Percentiles rank a stretch among this genome's conserved stretches.
These are phyloP conservation scores for Pseudopyricularia cyperi DNA, from an alignment of 2,329 filamentous ascomycete genomes.

Conservation along the genomic window DNA sequence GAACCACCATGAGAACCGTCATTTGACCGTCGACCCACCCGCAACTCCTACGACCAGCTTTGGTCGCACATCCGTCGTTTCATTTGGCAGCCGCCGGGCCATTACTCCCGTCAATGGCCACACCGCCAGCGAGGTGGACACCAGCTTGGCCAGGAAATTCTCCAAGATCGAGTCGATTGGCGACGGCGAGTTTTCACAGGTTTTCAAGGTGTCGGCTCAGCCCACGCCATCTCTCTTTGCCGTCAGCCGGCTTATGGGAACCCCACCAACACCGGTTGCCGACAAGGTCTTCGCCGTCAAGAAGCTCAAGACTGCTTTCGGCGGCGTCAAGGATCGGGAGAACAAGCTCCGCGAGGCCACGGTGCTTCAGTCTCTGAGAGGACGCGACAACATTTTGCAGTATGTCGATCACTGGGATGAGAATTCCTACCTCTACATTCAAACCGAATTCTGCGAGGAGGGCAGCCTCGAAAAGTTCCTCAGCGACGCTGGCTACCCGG, in stretches of 20 bases:
- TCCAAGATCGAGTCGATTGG: conserved; percentile 69
- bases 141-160: conserved; percentile 61
- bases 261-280: conserved; percentile 39
- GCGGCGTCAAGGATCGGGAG: conserved; percentile 67
- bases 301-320: conserved; percentile 72
- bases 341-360: conserved; percentile 74
- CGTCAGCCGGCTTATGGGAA: conserved; percentile 14
- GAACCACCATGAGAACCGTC: conserved; percentile 28
- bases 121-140: conserved; percentile 62
- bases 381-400: conserved; percentile 74
- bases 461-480: conserved; percentile 83
- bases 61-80: conserved; percentile 37
- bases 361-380: conserved; percentile 61
- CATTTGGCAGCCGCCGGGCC: conserved; percentile 41
- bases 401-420: conserved; percentile 83
- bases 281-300: conserved; percentile 79
- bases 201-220: conserved; percentile 58
- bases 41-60: conserved; percentile 61
- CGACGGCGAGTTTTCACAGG: conserved; percentile 84
- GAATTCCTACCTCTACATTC: conserved; percentile 79
- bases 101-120: conserved; percentile 59
- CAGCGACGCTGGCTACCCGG: conserved; percentile 66
- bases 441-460: conserved; percentile 94
- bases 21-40: conserved; percentile 37
- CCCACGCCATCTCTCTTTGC: conserved; percentile 18